Conservation (phyloP, 1,139 yeast species). For the Yamadazyma trypodendri region DNA sequence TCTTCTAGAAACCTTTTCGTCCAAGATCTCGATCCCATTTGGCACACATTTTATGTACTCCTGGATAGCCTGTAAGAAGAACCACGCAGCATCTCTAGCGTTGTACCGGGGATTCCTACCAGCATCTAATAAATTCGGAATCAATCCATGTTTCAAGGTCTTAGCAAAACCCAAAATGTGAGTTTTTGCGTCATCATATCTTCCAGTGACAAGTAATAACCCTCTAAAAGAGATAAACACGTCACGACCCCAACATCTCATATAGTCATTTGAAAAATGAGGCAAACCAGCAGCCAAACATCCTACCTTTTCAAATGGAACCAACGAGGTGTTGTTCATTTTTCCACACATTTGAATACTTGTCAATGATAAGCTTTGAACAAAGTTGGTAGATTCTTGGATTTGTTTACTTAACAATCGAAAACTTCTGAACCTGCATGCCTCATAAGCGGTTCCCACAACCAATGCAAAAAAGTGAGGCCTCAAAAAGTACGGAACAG, state of each 20-base stretch:
- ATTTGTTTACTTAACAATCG: conserved; percentile 53
- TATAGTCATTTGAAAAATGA: conserved; percentile 83
- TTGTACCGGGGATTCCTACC: conserved; percentile 93
- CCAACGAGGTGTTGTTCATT: conserved; percentile 72
- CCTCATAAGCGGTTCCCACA: conserved; percentile 79
- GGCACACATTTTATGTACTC: conserved; percentile 74
- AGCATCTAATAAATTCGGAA: conserved; percentile 89
- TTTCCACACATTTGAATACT: conserved; percentile 85
- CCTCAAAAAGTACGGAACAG: conserved; percentile 73
- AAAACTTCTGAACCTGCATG: conserved; percentile 69
- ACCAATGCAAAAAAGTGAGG: conserved; percentile 87
- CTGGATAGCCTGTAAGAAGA: conserved; percentile 82
- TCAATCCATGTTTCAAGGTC: conserved; percentile 90
- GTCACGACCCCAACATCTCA: conserved; percentile 99
- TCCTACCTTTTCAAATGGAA: conserved; percentile 62
- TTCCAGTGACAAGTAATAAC: conserved; percentile 69
- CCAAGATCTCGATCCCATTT: conserved; percentile 61
- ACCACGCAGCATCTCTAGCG: conserved; percentile 98
- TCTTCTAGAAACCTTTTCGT: conserved; percentile 73
- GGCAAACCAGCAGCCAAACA: conserved; percentile 96
- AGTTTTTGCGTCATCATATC: conserved; percentile 73
- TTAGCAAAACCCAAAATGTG: conserved; percentile 89
- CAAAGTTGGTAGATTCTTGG: conserved; percentile 65
- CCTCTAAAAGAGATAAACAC: conserved; percentile 89
- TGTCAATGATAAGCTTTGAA: conserved; percentile 76